Evolutionary conservation across 148 eudicot genomes (phyloP).

Genomic region (Pouteria glomerata): DNA sequence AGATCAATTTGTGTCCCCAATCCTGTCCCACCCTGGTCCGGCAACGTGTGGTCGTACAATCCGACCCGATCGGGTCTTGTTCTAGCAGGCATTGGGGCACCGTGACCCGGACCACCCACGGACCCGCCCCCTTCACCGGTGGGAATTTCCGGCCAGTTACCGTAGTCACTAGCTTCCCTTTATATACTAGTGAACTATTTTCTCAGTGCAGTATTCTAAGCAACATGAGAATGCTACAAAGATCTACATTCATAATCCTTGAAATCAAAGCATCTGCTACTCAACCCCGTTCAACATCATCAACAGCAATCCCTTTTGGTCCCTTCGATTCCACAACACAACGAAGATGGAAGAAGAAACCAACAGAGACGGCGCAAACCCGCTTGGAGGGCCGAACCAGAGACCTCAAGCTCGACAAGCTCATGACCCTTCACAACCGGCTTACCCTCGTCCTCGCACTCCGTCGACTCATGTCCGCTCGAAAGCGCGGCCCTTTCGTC

Average conservation of each 20-base stretch:
- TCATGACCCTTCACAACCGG: conserved; percentile 29
- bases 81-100: too few relatives aligned
- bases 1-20: too few relatives aligned
- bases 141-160: too few relatives aligned
- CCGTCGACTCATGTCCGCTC: conserved; percentile 49
- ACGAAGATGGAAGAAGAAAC: conserved; percentile 54
- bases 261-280: background rate
- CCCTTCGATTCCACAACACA: conserved; percentile 55
- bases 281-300: too few relatives aligned
- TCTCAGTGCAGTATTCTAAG: too few relatives aligned
- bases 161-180: too few relatives aligned
- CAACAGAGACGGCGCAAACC: conserved; percentile 63
- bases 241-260: background rate
- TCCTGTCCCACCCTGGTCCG: too few relatives aligned
- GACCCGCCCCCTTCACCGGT: too few relatives aligned
- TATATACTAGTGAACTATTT: too few relatives aligned
- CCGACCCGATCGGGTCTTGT: too few relatives aligned
- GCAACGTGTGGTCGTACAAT: too few relatives aligned
- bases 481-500: conserved; percentile 44
- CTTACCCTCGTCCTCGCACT: conserved; percentile 49
- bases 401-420: conserved; percentile 56
- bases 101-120: too few relatives aligned
- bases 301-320: conserved; percentile 36
- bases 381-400: conserved; percentile 63
- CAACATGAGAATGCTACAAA: background rate